phyloP scores from a whole-genome alignment of 78 protist species.

The Bigelowiella natans region DNA sequence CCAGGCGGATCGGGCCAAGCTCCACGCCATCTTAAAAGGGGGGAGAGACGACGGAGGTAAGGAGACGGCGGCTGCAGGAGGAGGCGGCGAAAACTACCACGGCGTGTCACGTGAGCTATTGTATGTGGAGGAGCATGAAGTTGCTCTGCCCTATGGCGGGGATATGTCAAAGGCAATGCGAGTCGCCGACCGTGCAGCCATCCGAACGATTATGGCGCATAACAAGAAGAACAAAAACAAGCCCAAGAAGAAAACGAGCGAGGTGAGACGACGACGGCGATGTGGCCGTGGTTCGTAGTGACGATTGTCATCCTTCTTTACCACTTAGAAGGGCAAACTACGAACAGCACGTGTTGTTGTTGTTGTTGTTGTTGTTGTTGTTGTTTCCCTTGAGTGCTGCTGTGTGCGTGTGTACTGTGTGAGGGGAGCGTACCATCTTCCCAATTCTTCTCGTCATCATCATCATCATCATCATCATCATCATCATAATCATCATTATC shows the following conservation, averaged over 20 bases:
- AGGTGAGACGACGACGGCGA: neutral
- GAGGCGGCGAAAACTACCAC: no score
- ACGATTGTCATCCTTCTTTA: neutral
- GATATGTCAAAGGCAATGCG: neutral
- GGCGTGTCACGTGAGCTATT: no score
- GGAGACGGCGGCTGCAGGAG: no score
- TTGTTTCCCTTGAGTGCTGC: no score
- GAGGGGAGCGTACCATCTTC: no score
- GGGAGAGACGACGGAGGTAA: no score
- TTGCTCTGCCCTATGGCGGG: neutral
- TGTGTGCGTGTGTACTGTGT: no score
- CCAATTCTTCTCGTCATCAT: neutral
- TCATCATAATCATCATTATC: neutral
- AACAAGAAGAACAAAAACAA: neutral
- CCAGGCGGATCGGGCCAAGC: no score
- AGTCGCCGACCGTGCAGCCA: neutral
- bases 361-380: no score
- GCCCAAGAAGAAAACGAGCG: neutral
- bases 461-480: neutral
- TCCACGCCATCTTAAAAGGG: no score
- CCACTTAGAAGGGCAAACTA: neutral
- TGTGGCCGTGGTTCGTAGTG: neutral
- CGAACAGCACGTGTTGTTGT: neutral
- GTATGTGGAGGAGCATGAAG: no score
- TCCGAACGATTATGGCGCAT: neutral